Percentiles rank a stretch among this genome's conserved stretches.
Conservation (phyloP, 2,329 filamentous ascomycete genomes). For the Verticillium nubilum region DNA sequence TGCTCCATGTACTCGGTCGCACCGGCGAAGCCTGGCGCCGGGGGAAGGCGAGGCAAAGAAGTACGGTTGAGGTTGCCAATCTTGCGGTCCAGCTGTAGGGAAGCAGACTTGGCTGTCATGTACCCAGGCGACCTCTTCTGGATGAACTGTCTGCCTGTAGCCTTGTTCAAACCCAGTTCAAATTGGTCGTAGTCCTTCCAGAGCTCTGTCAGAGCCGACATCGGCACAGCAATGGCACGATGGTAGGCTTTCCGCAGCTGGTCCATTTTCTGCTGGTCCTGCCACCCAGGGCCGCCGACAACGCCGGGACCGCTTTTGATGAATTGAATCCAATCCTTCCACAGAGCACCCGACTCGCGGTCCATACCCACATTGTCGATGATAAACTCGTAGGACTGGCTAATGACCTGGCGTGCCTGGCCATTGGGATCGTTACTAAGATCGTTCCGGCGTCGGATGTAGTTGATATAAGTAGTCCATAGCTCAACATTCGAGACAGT, state of each 20-base stretch:
- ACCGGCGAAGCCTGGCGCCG: slow-evolving; percentile 79
- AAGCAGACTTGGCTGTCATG: slow-evolving; percentile 91
- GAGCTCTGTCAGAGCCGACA: slow-evolving; percentile 71
- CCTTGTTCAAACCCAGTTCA: slow-evolving; percentile 89
- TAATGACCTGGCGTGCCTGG: slow-evolving; percentile 71
- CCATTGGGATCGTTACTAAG: slow-evolving; percentile 71
- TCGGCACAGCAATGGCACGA: slow-evolving; percentile 81
- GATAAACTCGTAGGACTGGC: slow-evolving; percentile 87
- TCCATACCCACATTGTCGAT: slow-evolving; percentile 87
- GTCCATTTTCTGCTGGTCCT: slow-evolving; percentile 98
- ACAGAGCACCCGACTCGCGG: slow-evolving; percentile 81
- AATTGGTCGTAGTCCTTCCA: slow-evolving; percentile 99
- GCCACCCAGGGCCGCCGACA: slow-evolving; percentile 83
- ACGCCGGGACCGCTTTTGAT: slow-evolving; percentile 82
- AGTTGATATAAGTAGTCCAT: slow-evolving; percentile 92
- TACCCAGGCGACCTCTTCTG: slow-evolving; percentile 90
- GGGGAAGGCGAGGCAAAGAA: slow-evolving; percentile 75
- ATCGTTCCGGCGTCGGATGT: slow-evolving; percentile 87
- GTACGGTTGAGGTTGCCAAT: slow-evolving; percentile 70
- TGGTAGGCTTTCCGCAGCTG: slow-evolving; percentile 88
- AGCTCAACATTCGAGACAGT: slow-evolving; percentile 77
- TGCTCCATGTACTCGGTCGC: slow-evolving; percentile 80
- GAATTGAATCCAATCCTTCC: slow-evolving; percentile 94
- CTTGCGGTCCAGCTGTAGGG: slow-evolving; percentile 85
- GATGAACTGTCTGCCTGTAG: slow-evolving; percentile 91